Evolutionary conservation across 495 filamentous ascomycete genomes (phyloP).

Genomic region (Penicillium daleae): DNA sequence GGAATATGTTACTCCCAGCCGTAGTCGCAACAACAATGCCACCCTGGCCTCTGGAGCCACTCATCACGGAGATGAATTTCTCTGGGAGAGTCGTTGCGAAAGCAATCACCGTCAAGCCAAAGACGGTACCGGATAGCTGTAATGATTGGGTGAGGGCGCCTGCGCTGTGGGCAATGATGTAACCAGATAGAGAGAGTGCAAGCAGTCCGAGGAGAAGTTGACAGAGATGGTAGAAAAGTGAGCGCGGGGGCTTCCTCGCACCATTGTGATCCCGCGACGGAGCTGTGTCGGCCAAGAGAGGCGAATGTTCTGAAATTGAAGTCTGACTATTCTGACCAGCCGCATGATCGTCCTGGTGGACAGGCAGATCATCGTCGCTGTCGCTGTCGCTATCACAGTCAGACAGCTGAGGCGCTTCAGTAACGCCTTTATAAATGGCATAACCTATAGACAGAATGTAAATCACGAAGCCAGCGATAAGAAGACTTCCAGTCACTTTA

Average conservation of each 20-base stretch:
- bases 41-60: slow-evolving; percentile 46
- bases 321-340: neutral
- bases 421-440: slow-evolving; percentile 50
- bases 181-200: slow-evolving; percentile 52
- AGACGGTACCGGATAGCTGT: slow-evolving; percentile 46
- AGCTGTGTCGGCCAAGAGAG: slow-evolving; percentile 13
- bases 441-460: slow-evolving; percentile 52
- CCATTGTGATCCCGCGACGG: neutral
- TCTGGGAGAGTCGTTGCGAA: slow-evolving; percentile 62
- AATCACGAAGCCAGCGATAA: slow-evolving; percentile 47
- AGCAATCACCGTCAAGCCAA: slow-evolving; percentile 58
- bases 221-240: slow-evolving; percentile 42
- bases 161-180: slow-evolving; percentile 50
- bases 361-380: slow-evolving; percentile 13
- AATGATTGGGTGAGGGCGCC: slow-evolving; percentile 41
- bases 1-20: slow-evolving; percentile 59
- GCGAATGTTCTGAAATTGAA: slow-evolving; percentile 21
- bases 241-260: slow-evolving; percentile 2
- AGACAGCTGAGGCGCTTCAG: slow-evolving; percentile 42
- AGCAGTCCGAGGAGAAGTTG: slow-evolving; percentile 53
- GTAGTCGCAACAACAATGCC: slow-evolving; percentile 59
- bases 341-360: neutral
- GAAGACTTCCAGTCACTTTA: slow-evolving; percentile 37
- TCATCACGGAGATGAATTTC: slow-evolving; percentile 55
- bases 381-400: slow-evolving; percentile 38